Evolutionary conservation across 371 early-diverging fungal species (phyloP), one percentile per base, ranked within the genome.

Genomic region (Mortierella sp.): DNA sequence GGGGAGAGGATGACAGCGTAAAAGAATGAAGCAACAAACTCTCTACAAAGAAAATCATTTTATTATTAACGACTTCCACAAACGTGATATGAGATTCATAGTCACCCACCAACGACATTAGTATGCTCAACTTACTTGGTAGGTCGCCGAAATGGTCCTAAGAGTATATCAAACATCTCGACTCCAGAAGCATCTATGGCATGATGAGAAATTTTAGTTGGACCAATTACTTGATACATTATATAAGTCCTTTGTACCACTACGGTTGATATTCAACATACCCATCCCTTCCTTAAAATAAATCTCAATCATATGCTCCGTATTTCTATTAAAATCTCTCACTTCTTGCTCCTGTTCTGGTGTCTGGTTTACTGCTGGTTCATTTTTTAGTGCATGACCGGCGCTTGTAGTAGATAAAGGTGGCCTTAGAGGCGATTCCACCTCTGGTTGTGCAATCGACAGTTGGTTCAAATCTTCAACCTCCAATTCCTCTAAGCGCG

Each of bases 251-350:
- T 51, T 23, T 23, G 7, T 23, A 23, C 26, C 51, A 19, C 22
- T 1, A 4, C 3, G 2, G 0, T 31, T 47, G 13, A 35, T 17
- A 13, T 37, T 29, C 17, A 13, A 40, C 69, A 37, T 64, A 79
- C 80, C 80, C 57, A 79, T 42, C 15, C 74, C 80, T 53, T 73
- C 74, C 26, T 74, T 79, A 61, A 79, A 74, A 45, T 69, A 79
- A 0, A 66, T 59, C 6, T 63, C 70, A 35, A 79, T 70, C 67
- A 70, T 66, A 28, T 74, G 70, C 23, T 73, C 74, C 0, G 80
- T 66, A 31, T 79, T 74, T 37, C 66, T 66, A 47, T 79, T 73
- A 64, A 79, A 79, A 23, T 69, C 64, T n/a, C 59, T 28, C 40
- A 79, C 45, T 29, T 61, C 49, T 22, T 54, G 64, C 1, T 61